Evolutionary conservation across 2,329 filamentous ascomycete species (phyloP).

Genomic region (Davidsoniella eucalypti): DNA sequence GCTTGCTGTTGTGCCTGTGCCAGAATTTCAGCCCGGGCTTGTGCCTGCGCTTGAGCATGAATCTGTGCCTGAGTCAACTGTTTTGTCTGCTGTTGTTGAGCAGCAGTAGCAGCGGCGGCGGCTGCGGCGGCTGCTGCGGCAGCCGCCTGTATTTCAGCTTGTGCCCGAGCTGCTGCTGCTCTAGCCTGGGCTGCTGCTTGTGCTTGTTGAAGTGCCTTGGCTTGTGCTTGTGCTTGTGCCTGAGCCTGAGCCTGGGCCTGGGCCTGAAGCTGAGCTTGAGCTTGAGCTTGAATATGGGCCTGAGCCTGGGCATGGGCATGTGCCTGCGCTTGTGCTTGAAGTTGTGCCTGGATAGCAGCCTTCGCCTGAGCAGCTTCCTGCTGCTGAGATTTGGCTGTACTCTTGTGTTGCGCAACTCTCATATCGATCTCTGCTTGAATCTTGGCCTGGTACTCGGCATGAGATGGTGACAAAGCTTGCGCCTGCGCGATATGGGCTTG

Average conservation of each 20-base stretch:
- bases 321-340: constrained; percentile 14
- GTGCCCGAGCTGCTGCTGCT: constrained; percentile 7
- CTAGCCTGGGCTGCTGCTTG: constrained; percentile 13
- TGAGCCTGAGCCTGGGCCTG: constrained; percentile 5
- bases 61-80: neutral
- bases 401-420: constrained; percentile 9
- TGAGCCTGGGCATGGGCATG: constrained; percentile 10
- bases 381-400: constrained; percentile 11
- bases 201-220: constrained; percentile 15
- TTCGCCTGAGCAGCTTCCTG: constrained; percentile 16
- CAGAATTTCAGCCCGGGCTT: neutral
- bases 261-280: neutral
- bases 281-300: constrained; percentile 16
- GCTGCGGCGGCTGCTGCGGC: neutral
- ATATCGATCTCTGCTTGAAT: constrained; percentile 10
- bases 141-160: constrained; percentile 1
- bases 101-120: neutral
- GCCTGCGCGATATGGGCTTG: constrained; percentile 11
- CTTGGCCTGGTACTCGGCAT: constrained; percentile 6
- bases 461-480: constrained; percentile 7
- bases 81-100: neutral
- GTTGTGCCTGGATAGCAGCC: constrained; percentile 14
- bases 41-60: neutral
- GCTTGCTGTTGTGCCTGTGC: constrained; percentile 2
- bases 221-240: constrained; percentile 13